These are phyloP conservation scores for Crithidia sp. DNA, from an alignment of 208 protist genomes.

Conservation along the genomic window DNA sequence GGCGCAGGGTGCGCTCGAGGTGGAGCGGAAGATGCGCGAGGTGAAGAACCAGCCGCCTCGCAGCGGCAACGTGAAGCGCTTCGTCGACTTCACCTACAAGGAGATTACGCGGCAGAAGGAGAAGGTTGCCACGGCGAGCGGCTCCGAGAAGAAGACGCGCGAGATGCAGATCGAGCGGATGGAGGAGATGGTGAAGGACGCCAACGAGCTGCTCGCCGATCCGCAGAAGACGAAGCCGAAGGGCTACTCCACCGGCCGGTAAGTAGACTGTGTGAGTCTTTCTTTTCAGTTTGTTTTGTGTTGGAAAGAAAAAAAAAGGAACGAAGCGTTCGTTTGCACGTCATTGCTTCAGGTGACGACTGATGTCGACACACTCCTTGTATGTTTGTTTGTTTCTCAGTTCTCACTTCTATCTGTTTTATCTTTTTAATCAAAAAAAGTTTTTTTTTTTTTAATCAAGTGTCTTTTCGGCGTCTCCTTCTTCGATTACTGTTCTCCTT, in stretches of 20 bases:
- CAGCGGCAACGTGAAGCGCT: conserved; percentile 76
- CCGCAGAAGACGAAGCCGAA: conserved; percentile 62
- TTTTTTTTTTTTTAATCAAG: not conserved
- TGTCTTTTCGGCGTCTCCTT: too few species aligned
- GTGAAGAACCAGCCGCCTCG: conserved; percentile 79
- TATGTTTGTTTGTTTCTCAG: not conserved
- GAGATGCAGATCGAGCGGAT: conserved; percentile 62
- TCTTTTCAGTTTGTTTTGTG: conserved; percentile 8
- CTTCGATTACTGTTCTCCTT: too few species aligned
- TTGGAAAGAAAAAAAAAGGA: not conserved
- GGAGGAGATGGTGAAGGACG: conserved; percentile 74
- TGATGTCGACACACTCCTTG: not conserved
- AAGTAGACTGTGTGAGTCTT: not conserved
- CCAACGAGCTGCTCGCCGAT: conserved; percentile 57
- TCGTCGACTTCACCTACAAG: conserved; percentile 76
- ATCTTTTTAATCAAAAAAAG: not conserved
- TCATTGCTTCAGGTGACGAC: not conserved
- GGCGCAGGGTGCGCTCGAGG: conserved; percentile 48
- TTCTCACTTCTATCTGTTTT: not conserved
- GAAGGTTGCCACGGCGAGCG: conserved; percentile 47
- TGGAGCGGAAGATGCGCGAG: conserved; percentile 76
- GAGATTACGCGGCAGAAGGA: conserved; percentile 74
- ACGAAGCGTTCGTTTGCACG: not conserved
- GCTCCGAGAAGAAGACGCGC: conserved; percentile 49
- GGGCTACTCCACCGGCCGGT: conserved; percentile 56